phyloP scores from a whole-genome alignment of 2,329 filamentous ascomycete species.

The Diaporthe vaccinii region DNA sequence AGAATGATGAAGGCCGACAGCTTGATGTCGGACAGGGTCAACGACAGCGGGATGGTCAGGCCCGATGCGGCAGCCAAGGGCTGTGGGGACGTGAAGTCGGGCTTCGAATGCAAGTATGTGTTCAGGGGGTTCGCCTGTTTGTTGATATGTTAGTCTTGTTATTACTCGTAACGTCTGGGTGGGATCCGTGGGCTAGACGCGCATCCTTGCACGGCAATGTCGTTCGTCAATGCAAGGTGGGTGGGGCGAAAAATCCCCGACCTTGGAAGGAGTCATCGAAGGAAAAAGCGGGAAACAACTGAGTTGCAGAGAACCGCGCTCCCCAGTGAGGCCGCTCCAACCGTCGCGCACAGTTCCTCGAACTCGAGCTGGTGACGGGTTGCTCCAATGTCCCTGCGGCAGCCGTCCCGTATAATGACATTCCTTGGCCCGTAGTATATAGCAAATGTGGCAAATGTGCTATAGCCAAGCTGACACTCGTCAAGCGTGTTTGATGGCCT shows the following conservation, averaged over 20 bases:
- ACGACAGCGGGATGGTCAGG: constrained; percentile 96
- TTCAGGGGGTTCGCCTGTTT: constrained; percentile 91
- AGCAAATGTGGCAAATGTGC: constrained; percentile 17
- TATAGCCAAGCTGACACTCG: constrained; percentile 37
- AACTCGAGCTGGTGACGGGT: constrained; percentile 11
- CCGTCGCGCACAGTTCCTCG: constrained; percentile 3
- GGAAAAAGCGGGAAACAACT: background rate
- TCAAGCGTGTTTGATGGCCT: constrained; percentile 24
- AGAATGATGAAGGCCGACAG: constrained; percentile 97
- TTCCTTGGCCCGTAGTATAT: constrained; percentile 9
- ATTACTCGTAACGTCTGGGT: constrained; percentile 50
- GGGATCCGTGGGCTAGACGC: constrained; percentile 46
- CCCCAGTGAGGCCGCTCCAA: constrained; percentile 2
- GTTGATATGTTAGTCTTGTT: constrained; percentile 63
- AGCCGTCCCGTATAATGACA: background rate
- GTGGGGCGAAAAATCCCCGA: constrained; percentile 37
- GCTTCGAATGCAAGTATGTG: constrained; percentile 93
- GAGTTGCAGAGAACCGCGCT: constrained; percentile 18
- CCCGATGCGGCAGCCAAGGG: constrained; percentile 92
- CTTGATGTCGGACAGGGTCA: constrained; percentile 95
- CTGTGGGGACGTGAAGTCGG: constrained; percentile 91
- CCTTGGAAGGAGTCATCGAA: constrained; percentile 36
- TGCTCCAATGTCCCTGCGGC: background rate
- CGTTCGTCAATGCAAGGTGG: constrained; percentile 51
- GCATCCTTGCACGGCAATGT: constrained; percentile 53